These are phyloP conservation scores for Margaritispora aquatica DNA, from an alignment of 495 filamentous ascomycete genomes.

Conservation along the genomic window DNA sequence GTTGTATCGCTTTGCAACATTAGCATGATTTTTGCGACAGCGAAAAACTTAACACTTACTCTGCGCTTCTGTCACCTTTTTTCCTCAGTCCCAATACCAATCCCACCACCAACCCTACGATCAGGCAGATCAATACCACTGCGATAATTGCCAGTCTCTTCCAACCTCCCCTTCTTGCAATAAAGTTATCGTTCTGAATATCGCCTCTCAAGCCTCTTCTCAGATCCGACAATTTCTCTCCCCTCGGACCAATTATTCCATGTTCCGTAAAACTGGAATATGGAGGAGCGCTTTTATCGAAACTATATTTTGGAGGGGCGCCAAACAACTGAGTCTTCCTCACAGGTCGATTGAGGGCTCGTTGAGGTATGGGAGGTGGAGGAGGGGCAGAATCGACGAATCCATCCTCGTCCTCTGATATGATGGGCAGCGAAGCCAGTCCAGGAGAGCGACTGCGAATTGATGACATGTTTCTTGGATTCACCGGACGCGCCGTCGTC, in stretches of 20 bases:
- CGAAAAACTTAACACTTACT: slow-evolving; percentile 3
- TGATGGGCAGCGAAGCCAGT: slow-evolving; percentile 11
- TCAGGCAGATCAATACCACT: slow-evolving; percentile 25
- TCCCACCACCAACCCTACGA: slow-evolving; percentile 38
- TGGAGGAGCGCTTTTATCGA: slow-evolving; percentile 8
- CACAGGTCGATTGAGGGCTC: slow-evolving; percentile 11
- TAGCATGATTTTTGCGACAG: not conserved
- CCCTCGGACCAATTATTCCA: slow-evolving; percentile 1
- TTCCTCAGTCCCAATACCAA: slow-evolving; percentile 38
- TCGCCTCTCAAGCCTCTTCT: not conserved
- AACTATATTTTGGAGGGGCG: not conserved
- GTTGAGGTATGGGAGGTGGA: slow-evolving; percentile 14
- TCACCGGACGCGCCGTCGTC: not conserved
- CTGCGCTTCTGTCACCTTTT: slow-evolving; percentile 4
- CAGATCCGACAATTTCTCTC: slow-evolving; percentile 14
- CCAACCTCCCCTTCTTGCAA: slow-evolving; percentile 35
- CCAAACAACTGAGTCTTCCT: slow-evolving; percentile 3
- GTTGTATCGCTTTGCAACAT: too few relatives aligned
- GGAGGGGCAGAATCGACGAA: not conserved
- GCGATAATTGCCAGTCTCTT: slow-evolving; percentile 27
- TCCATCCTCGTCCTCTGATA: slow-evolving; percentile 14
- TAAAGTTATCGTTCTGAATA: slow-evolving; percentile 9
- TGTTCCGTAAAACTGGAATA: slow-evolving; percentile 4
- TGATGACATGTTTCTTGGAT: not conserved
- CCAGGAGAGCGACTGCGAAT: slow-evolving; percentile 4